These are phyloP conservation scores for Alternaria dauci DNA, from an alignment of 2,329 filamentous ascomycete genomes.

Conservation along the genomic window DNA sequence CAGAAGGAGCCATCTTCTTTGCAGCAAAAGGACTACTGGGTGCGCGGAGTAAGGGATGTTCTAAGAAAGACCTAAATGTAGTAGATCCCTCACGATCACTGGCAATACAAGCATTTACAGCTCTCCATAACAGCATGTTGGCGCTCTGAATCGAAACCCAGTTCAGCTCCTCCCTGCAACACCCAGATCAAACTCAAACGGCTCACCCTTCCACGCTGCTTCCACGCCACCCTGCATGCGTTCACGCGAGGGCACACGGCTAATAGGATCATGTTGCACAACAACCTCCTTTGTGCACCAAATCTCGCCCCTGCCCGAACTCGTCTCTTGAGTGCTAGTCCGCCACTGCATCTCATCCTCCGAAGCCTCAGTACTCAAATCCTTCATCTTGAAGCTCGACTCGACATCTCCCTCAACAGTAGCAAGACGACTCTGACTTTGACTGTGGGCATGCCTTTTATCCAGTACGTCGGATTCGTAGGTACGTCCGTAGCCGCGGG, in stretches of 20 bases:
- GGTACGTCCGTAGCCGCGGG: conserved; percentile 13
- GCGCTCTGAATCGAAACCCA: too few species aligned
- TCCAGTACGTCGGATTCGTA: neutral
- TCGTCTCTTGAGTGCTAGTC: neutral
- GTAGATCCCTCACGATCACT: too few species aligned
- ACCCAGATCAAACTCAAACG: conserved; percentile 3
- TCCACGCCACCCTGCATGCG: neutral
- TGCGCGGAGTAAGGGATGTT: too few species aligned
- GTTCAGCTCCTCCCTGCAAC: neutral
- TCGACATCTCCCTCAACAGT: neutral
- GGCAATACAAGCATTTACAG: too few species aligned
- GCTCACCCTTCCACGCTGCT: conserved; percentile 13
- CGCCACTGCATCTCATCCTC: conserved; percentile 10
- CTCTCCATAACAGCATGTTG: too few species aligned
- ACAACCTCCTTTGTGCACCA: conserved; percentile 24
- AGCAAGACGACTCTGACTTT: conserved; percentile 10
- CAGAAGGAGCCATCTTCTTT: fast-evolving
- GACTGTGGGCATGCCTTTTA: neutral
- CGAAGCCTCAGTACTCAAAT: conserved; percentile 9
- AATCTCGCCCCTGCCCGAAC: conserved; percentile 13
- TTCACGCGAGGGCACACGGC: conserved; percentile 16
- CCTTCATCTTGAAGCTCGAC: conserved; percentile 11
- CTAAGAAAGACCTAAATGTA: too few species aligned
- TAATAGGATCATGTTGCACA: conserved; percentile 17
- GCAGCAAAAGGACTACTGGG: too few species aligned